Conservation (phyloP, 768 basidiomycete genomes). For the Termitomyces titanicus region DNA sequence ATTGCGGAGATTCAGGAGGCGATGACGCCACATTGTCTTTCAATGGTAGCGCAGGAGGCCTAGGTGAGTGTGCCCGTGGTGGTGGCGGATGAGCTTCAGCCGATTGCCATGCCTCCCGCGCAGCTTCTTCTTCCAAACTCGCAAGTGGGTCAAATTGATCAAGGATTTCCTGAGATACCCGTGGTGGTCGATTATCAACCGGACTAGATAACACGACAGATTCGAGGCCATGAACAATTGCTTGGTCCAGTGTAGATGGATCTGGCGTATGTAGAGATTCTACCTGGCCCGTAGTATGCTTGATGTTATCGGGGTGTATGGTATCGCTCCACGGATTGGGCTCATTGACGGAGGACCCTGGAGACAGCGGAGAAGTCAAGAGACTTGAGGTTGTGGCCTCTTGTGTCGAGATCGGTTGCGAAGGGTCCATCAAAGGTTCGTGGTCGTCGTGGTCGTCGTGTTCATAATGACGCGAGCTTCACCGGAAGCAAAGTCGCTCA, state of each 20-base stretch:
- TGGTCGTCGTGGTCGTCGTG: constrained; percentile 11
- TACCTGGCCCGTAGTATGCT: constrained; percentile 14
- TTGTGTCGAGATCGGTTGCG: background rate
- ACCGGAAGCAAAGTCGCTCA: background rate
- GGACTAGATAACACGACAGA: constrained; percentile 17
- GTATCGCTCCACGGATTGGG: constrained; percentile 41
- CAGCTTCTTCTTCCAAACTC: constrained; percentile 52
- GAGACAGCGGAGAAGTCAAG: constrained; percentile 1
- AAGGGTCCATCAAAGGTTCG: constrained; percentile 8
- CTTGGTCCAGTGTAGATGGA: constrained; percentile 37
- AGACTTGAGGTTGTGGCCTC: background rate
- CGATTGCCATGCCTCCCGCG: constrained; percentile 61
- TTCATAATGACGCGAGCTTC: constrained; percentile 1
- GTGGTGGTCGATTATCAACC: constrained; percentile 16
- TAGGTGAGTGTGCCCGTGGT: constrained; percentile 32
- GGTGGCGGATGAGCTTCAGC: constrained; percentile 61
- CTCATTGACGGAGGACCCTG: constrained; percentile 18
- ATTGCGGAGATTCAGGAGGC: constrained; percentile 22
- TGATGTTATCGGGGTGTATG: constrained; percentile 14
- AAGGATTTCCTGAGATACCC: constrained; percentile 41
- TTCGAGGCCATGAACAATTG: constrained; percentile 34
- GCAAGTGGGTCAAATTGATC: constrained; percentile 69
- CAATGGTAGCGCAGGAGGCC: constrained; percentile 31
- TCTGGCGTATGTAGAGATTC: constrained; percentile 38
- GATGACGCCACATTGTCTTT: constrained; percentile 29